phyloP scores from a whole-genome alignment of 306 rosid genomes.

The Senna tora region DNA sequence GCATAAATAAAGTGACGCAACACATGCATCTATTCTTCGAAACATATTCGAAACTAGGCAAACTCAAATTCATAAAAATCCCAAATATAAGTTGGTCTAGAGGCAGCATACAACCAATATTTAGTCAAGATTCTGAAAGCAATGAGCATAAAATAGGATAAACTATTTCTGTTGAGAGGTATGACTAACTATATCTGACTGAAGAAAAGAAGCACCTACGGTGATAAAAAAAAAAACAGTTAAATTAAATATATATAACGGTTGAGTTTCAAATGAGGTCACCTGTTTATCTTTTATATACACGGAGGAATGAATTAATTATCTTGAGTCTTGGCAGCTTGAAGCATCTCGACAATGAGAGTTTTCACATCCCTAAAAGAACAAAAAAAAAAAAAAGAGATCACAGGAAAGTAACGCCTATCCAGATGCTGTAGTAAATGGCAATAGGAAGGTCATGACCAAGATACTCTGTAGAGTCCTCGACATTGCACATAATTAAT shows the following conservation, averaged over 20 bases:
- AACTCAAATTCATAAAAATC: conserved; percentile 28
- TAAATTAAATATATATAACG: conserved; percentile 10
- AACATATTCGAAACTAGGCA: conserved; percentile 27
- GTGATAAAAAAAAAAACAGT: conserved; percentile 17
- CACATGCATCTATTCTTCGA: too few relatives aligned
- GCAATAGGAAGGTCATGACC: conserved; percentile 13
- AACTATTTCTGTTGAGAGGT: conserved; percentile 7
- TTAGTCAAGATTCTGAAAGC: conserved; percentile 12
- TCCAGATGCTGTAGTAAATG: conserved; percentile 20
- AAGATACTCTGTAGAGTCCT: conserved; percentile 16
- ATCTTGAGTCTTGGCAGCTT: conserved; percentile 65
- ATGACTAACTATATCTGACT: conserved; percentile 28
- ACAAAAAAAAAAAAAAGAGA: conserved; percentile 21
- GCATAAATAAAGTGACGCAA: too few relatives aligned
- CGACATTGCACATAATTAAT: conserved; percentile 28
- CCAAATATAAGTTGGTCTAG: background rate
- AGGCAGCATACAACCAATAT: conserved; percentile 9
- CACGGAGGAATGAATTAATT: conserved; percentile 43
- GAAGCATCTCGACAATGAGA: conserved; percentile 95
- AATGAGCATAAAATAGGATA: conserved; percentile 9
- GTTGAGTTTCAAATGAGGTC: conserved; percentile 30
- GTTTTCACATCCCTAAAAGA: conserved; percentile 83
- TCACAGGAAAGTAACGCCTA: background rate
- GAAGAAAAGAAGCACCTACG: conserved; percentile 23
- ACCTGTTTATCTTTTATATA: conserved; percentile 42